Evolutionary conservation across 1,139 yeast genomes (phyloP).

Genomic region (Blastobotrys malaysiensis): DNA sequence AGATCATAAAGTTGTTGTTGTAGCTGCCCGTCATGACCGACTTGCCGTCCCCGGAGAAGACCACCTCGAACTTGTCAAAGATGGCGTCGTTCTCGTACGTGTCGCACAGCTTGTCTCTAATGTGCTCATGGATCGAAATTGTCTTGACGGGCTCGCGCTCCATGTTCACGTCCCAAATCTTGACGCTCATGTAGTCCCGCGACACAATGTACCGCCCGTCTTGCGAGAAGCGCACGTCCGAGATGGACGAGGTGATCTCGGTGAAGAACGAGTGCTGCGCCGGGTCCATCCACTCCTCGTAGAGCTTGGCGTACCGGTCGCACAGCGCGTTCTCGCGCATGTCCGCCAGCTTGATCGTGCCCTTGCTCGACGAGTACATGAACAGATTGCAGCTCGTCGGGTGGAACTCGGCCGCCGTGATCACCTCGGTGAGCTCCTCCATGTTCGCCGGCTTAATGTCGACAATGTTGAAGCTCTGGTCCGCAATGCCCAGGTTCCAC

Average conservation of each 20-base stretch:
- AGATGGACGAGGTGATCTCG: conserved; percentile 90
- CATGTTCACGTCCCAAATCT: conserved; percentile 98
- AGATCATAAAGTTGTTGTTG: conserved; percentile 94
- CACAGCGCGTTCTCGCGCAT: conserved; percentile 96
- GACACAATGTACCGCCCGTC: conserved; percentile 94
- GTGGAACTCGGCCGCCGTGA: conserved; percentile 97
- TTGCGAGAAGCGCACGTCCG: conserved; percentile 87
- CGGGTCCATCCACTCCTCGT: conserved; percentile 92
- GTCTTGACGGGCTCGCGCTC: conserved; percentile 92
- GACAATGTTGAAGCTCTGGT: conserved; percentile 90
- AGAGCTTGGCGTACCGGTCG: conserved; percentile 80
- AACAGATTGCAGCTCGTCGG: conserved; percentile 88
- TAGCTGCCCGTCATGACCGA: conserved; percentile 96
- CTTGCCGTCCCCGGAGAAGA: conserved; percentile 87
- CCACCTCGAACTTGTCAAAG: conserved; percentile 96
- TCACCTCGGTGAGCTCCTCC: conserved; percentile 98
- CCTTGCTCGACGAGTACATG: conserved; percentile 96
- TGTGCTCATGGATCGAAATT: conserved; percentile 91
- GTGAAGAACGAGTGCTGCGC: conserved; percentile 93
- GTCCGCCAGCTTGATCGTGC: conserved; percentile 91
- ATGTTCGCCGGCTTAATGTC: conserved; percentile 97
- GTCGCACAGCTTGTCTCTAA: conserved; percentile 90
- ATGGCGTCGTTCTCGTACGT: conserved; percentile 98
- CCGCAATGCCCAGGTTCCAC: conserved; percentile 94
- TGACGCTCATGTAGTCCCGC: conserved; percentile 95